Conservation (phyloP, 1,139 yeast genomes). For the Zygosaccharomyces pseudobailii region DNA sequence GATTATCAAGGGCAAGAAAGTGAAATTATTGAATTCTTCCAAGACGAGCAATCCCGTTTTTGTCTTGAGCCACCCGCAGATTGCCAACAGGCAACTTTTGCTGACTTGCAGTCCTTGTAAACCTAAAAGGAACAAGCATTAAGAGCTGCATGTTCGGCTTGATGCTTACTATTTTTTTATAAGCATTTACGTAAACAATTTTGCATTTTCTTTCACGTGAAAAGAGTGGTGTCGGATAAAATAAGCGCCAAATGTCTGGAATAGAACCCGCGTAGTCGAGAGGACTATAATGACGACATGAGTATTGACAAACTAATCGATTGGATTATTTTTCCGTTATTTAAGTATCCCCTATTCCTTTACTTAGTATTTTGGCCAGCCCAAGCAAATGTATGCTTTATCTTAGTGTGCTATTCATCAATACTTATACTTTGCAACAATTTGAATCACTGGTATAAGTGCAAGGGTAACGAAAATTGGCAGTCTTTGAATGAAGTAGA, state of each 20-base stretch:
- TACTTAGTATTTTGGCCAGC: background rate
- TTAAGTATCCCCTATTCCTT: conserved; percentile 18
- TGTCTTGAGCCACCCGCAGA: conserved; percentile 66
- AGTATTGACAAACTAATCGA: conserved; percentile 15
- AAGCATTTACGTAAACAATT: background rate
- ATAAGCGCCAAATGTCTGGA: no score
- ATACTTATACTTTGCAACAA: conserved; percentile 6
- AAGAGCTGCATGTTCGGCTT: background rate
- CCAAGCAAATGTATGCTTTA: background rate
- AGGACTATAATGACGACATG: conserved; percentile 6
- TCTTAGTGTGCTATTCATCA: conserved; percentile 13
- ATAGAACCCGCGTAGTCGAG: rapidly evolving
- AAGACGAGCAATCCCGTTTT: conserved; percentile 45
- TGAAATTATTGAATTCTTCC: conserved; percentile 43
- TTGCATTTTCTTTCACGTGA: background rate
- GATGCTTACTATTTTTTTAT: background rate
- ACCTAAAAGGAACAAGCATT: conserved; percentile 1
- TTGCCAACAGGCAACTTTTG: conserved; percentile 59
- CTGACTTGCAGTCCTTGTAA: conserved; percentile 30
- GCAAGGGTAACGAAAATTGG: conserved; percentile 17
- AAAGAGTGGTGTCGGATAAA: no score
- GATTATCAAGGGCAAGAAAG: conserved; percentile 67
- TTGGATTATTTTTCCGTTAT: conserved; percentile 16
- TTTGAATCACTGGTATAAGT: conserved; percentile 10
- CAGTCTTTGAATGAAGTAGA: conserved; percentile 8